These are phyloP conservation scores for Rhododendron griersonianum DNA, from an alignment of 148 eudicot genomes.

Conservation along the genomic window DNA sequence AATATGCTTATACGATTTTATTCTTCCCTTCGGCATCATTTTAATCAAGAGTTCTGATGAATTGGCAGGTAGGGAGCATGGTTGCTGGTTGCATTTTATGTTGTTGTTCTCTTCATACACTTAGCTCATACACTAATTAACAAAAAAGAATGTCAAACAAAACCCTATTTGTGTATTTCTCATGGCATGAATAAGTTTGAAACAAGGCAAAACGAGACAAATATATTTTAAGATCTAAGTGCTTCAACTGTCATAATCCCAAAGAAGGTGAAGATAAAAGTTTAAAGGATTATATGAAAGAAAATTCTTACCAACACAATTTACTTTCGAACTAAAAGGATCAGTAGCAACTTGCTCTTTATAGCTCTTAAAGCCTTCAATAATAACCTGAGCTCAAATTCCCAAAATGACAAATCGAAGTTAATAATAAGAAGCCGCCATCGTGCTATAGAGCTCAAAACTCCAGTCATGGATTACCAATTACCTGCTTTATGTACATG, in stretches of 20 bases:
- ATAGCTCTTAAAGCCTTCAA: constrained; percentile 98
- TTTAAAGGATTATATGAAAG: not conserved
- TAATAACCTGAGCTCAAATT: constrained; percentile 54
- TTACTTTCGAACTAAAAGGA: constrained; percentile 81
- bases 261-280: not conserved
- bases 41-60: not conserved
- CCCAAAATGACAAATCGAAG: constrained; percentile 5
- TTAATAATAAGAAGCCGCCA: not conserved
- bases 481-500: constrained; percentile 79
- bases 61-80: not conserved
- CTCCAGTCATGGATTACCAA: not conserved
- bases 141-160: not conserved
- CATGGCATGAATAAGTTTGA: not conserved
- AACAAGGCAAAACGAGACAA: not conserved
- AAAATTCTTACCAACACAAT: constrained; percentile 76
- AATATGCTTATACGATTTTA: not conserved
- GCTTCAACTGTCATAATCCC: not conserved
- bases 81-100: not conserved
- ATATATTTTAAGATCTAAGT: not conserved
- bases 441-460: not conserved
- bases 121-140: not conserved
- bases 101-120: not conserved
- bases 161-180: not conserved
- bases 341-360: constrained; percentile 92
- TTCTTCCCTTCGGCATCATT: not conserved